Conservation (phyloP, 2,329 filamentous ascomycete genomes). For the Paramyrothecium sp. region DNA sequence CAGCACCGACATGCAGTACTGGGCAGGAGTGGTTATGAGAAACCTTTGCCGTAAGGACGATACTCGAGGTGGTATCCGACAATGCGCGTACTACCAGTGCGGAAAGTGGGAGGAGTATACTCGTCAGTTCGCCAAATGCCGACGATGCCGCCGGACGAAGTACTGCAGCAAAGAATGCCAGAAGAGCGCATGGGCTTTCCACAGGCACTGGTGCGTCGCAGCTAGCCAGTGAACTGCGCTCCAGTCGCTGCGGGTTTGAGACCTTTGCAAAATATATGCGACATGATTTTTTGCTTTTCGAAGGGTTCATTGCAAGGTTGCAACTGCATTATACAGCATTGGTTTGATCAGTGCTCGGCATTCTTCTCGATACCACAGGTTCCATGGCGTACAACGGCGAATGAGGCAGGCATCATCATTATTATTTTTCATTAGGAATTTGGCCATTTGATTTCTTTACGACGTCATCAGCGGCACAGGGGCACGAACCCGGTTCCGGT, state of each 20-base stretch:
- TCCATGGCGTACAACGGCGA: constrained; percentile 24
- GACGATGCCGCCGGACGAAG: constrained; percentile 92
- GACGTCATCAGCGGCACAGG: not conserved
- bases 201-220: constrained; percentile 94
- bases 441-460: constrained; percentile 16
- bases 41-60: constrained; percentile 99
- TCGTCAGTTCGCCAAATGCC: constrained; percentile 96
- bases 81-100: constrained; percentile 97
- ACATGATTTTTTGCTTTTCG: constrained; percentile 24
- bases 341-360: constrained; percentile 38
- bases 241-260: not conserved
- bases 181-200: constrained; percentile 97
- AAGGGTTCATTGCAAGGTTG: constrained; percentile 25
- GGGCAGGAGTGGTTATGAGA: constrained; percentile 98
- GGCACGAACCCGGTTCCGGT: not conserved
- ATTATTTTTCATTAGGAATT: constrained; percentile 9
- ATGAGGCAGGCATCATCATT: constrained; percentile 10
- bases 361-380: constrained; percentile 45
- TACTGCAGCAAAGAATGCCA: constrained; percentile 99
- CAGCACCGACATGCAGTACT: constrained; percentile 98
- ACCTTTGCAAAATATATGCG: constrained; percentile 2
- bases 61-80: constrained; percentile 86
- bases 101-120: constrained; percentile 98
- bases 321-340: constrained; percentile 40
- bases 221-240: constrained; percentile 50